Conservation (phyloP, 2,329 filamentous ascomycete species). For the Salinomyces thailandicus region DNA sequence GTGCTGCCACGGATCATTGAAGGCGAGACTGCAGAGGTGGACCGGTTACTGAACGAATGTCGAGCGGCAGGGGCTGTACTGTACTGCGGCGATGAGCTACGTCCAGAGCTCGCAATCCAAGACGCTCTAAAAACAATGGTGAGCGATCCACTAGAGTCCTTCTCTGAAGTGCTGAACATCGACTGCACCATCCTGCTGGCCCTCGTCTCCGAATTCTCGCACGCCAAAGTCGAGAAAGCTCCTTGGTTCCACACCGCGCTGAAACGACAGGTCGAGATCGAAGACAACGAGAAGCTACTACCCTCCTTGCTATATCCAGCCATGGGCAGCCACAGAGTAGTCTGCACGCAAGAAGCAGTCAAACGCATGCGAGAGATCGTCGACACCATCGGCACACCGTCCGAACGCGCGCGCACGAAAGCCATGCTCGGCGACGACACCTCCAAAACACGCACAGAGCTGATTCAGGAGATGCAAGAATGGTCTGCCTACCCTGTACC, state of each 20-base stretch:
- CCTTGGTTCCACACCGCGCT: slow-evolving; percentile 51
- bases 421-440: slow-evolving; percentile 46
- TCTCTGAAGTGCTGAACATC: slow-evolving; percentile 44
- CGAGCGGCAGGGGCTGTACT: slow-evolving; percentile 38
- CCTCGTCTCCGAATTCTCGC: slow-evolving; percentile 62
- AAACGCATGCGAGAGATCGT: slow-evolving; percentile 58
- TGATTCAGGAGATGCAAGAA: slow-evolving; percentile 24
- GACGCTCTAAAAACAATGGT: slow-evolving; percentile 25
- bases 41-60: slow-evolving; percentile 46
- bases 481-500: slow-evolving; percentile 48
- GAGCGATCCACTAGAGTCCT: slow-evolving; percentile 28
- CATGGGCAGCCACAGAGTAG: slow-evolving; percentile 45
- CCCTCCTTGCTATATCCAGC: slow-evolving; percentile 53
- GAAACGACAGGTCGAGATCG: slow-evolving; percentile 53
- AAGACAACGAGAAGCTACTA: slow-evolving; percentile 50
- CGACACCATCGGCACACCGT: slow-evolving; percentile 50
- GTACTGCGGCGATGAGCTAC: slow-evolving; percentile 17
- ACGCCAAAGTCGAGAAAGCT: slow-evolving; percentile 39
- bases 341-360: slow-evolving; percentile 57
- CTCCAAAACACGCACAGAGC: slow-evolving; percentile 20
- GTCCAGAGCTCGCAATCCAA: slow-evolving; percentile 11
- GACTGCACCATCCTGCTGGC: slow-evolving; percentile 63
- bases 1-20: slow-evolving; percentile 50
- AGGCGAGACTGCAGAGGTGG: slow-evolving; percentile 43
- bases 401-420: slow-evolving; percentile 49